A percentile compares a stretch with the other conserved stretches of the same genome.
Evolutionary conservation across 805 yeast species (phyloP).

Genomic region (Pichia scutulata): DNA sequence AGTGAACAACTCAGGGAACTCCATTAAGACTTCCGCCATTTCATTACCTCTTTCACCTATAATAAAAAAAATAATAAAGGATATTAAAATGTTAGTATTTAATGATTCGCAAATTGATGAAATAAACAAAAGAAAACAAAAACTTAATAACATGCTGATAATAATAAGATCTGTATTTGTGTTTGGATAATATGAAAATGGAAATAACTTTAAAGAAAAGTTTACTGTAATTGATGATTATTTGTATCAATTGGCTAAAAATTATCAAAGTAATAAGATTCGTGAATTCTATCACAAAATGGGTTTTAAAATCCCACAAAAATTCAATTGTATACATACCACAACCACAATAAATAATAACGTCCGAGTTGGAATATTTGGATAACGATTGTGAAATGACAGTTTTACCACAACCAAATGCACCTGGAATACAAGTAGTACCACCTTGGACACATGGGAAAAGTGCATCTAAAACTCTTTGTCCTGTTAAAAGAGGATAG

Average conservation of each 20-base stretch:
- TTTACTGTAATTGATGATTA: not conserved
- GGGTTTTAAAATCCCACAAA: constrained; percentile 25
- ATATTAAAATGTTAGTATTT: constrained; percentile 37
- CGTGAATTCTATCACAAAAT: not conserved
- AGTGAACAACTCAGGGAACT: constrained; percentile 94
- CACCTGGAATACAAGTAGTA: constrained; percentile 99
- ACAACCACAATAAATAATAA: constrained; percentile 88
- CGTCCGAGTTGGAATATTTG: constrained; percentile 95
- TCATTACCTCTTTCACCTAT: constrained; percentile 95
- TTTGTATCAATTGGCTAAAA: not conserved
- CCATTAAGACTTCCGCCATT: constrained; percentile 99
- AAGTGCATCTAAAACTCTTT: constrained; percentile 94
- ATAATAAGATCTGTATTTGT: not conserved
- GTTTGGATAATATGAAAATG: not conserved
- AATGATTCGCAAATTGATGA: constrained; percentile 34
- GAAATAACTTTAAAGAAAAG: no score
- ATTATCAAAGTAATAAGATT: not conserved
- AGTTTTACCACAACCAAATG: constrained; percentile 94
- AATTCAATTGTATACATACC: constrained; percentile 22
- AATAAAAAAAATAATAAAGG: constrained; percentile 23
- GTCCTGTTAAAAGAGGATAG: constrained; percentile 94
- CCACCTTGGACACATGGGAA: constrained; percentile 99
- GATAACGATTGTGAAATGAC: constrained; percentile 53
- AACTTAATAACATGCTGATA: not conserved
- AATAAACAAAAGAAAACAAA: constrained; percentile 27